These are phyloP conservation scores for Dictyostelium brefeldianum DNA, from an alignment of 78 protist species.

Conservation along the genomic window DNA sequence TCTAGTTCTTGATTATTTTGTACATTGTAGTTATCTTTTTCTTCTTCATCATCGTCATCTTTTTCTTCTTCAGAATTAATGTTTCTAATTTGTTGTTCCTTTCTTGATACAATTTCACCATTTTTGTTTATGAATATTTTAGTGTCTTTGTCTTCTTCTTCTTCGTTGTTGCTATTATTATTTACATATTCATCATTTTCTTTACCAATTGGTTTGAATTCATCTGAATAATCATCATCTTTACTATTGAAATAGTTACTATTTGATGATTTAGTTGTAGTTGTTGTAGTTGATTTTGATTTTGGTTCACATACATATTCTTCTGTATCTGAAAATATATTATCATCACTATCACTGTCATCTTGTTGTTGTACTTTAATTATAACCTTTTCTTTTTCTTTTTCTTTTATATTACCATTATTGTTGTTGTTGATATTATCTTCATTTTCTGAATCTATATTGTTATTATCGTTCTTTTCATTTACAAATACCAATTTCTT, in stretches of 20 bases:
- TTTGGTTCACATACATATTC: slow-evolving; percentile 42
- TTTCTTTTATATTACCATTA: background rate
- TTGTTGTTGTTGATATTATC: no score
- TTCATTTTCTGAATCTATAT: background rate
- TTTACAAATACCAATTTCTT: background rate
- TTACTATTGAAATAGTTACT: background rate
- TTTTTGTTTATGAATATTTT: background rate
- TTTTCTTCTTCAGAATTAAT: background rate
- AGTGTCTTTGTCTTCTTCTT: slow-evolving; percentile 5
- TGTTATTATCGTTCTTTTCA: background rate
- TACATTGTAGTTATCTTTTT: background rate
- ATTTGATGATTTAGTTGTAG: background rate
- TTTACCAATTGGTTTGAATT: slow-evolving; percentile 35
- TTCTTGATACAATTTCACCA: background rate
- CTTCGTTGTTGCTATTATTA: background rate
- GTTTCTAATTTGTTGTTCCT: background rate
- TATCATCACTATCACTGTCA: background rate
- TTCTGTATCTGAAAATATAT: slow-evolving; percentile 72
- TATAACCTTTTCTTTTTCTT: background rate
- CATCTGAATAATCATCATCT: slow-evolving; percentile 7
- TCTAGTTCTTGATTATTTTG: background rate
- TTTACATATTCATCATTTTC: slow-evolving; percentile 31
- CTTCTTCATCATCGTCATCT: background rate
- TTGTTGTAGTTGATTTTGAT: background rate
- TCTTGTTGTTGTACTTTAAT: background rate